Base-by-base conservation (phyloP, 805 yeast genomes). In the Saturnispora dispora region DNA sequence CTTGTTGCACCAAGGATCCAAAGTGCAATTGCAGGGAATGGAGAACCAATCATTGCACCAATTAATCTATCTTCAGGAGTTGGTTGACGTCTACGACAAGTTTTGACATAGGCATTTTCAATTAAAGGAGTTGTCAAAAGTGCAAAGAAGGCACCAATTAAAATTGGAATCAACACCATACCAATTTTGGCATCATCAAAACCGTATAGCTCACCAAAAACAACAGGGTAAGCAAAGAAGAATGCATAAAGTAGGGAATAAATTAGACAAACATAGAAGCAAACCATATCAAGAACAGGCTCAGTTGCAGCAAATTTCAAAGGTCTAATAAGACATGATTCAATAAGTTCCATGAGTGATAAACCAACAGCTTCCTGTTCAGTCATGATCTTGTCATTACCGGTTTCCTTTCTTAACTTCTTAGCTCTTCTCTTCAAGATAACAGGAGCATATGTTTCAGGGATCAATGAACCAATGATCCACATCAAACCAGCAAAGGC, bases 151-250 rank as follows among this genome's bases (percentile, higher is more conserved):
- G 96, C 96, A 57, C 97, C 97, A 53, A 89, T 87, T 56, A 89
- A 70, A 61, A 89, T 89, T 23, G 96, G 96, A 60, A 89, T 84
- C 59, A 86, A 77, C 95, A 90, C 87, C 59, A 89, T 71, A 35
- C 96, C 96, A 58, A 85, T 81, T 48, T 74, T 73, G 59, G 87
- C 86, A 66, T 88, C 95, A 57, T 82, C 74, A 68, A 74, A 88
- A 46, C 82, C 88, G 62, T 89, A 86, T 50, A 88, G 74, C 51
- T 82, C 85, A 51, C 75, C 77, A 66, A 89, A 89, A 48, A 89
- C 87, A 49, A 84, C 95, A 4, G 97, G 97, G 69, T 85, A 89
- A 0, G 97, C 96, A 70, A 88, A 89, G 81, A 89, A 89, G 73
- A 89, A 89, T 11, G 96, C 96, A 63, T 89, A 89, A 48, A 89